phyloP scores from a whole-genome alignment of 495 filamentous ascomycete species.

The Penicillium herquei region DNA sequence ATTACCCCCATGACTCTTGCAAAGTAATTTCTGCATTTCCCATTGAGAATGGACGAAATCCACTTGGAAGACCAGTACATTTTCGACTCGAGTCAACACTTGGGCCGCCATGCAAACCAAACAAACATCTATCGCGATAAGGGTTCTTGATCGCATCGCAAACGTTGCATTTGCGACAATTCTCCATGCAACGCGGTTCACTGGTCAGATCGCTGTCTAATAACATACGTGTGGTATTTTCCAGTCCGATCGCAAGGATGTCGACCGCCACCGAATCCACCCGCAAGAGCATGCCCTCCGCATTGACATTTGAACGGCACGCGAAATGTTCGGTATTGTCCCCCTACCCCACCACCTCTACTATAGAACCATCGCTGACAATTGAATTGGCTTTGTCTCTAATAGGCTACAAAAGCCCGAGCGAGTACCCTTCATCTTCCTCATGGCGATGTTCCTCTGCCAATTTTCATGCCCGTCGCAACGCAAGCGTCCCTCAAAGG shows the following conservation, averaged over 20 bases:
- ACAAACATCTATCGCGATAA: slow-evolving; percentile 26
- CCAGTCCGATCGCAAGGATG: slow-evolving; percentile 29
- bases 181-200: slow-evolving; percentile 23
- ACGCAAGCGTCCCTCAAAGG: slow-evolving; percentile 98
- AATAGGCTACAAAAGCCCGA: slow-evolving; percentile 88
- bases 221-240: not conserved
- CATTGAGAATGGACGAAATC: too few relatives aligned
- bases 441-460: slow-evolving; percentile 85
- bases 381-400: not conserved
- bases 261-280: slow-evolving; percentile 28
- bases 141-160: slow-evolving; percentile 19
- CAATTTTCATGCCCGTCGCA: slow-evolving; percentile 97
- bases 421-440: slow-evolving; percentile 88
- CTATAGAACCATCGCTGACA: not conserved
- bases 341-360: slow-evolving; percentile 1
- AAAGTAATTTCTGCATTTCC: too few relatives aligned
- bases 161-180: slow-evolving; percentile 8
- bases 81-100: not conserved
- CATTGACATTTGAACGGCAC: slow-evolving; percentile 77
- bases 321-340: slow-evolving; percentile 77
- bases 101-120: slow-evolving; percentile 19
- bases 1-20: too few relatives aligned
- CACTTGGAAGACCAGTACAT: too few relatives aligned
- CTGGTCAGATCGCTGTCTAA: slow-evolving; percentile 10
- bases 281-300: slow-evolving; percentile 60